Percentiles rank a stretch among this genome's conserved stretches.
phyloP scores from a whole-genome alignment of 257 asterid genomes.

The Fraxinus quadrangulata region DNA sequence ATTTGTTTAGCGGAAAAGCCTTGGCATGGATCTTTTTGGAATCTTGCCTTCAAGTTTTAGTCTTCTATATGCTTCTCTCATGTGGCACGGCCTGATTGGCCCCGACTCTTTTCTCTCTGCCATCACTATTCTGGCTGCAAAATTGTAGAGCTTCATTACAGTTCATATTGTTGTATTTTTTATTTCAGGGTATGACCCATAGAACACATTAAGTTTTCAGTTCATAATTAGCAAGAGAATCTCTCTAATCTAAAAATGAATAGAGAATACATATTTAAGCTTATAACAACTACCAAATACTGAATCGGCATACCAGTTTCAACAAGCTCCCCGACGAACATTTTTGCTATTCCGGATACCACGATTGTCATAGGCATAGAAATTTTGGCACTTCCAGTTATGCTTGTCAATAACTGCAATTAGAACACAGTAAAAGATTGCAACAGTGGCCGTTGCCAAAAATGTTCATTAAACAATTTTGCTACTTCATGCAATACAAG shows the following conservation, averaged over 20 bases:
- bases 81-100: slow-evolving; percentile 95
- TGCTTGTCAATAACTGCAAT: slow-evolving; percentile 61
- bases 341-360: slow-evolving; percentile 85
- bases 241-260: too few species aligned
- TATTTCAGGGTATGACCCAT: too few species aligned
- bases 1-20: slow-evolving; percentile 72
- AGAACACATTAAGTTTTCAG: neutral
- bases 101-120: slow-evolving; percentile 76
- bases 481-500: too few species aligned
- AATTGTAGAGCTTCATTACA: slow-evolving; percentile 18
- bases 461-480: too few species aligned
- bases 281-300: neutral
- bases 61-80: slow-evolving; percentile 91
- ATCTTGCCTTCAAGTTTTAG: slow-evolving; percentile 83
- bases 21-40: slow-evolving; percentile 75
- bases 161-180: neutral
- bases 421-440: neutral
- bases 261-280: neutral
- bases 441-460: too few species aligned
- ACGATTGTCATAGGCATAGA: slow-evolving; percentile 80
- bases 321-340: slow-evolving; percentile 90
- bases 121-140: slow-evolving; percentile 91
- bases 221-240: neutral
- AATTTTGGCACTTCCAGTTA: slow-evolving; percentile 81
- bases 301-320: slow-evolving; percentile 49